Base-by-base conservation (phyloP, 1,284 basidiomycete species). In the Uromyces viciae-fabae region DNA sequence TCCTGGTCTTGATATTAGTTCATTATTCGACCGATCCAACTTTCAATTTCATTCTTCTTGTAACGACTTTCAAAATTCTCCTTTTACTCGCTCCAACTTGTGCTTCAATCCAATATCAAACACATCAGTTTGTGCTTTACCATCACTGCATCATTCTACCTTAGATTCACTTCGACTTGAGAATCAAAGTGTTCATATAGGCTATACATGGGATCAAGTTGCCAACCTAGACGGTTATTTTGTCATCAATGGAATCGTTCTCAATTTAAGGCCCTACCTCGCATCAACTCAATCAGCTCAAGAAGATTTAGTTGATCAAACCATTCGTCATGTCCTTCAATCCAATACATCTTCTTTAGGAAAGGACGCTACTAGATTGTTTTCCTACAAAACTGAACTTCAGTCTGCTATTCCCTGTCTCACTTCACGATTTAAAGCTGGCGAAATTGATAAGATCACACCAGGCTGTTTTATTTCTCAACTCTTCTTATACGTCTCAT, bases 371-470 rank as follows among this genome's bases (percentile, higher is more conserved):
- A 98, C 96, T 0, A 90, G 91, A 82, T 88, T 92, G 56, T 98
- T 95, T 86, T 91, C 90, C 86, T 92, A 90, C 86, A 90, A 89
- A 81, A 84, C 88, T n/a, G 90, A 90, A 79, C 89, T 92, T 83
- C 89, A 89, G 83, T 87, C 89, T 28, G 90, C 93, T 43, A 88
- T 94, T 31, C 88, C 90, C 40, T 98, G 97, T 87, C 88, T 98
- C 82, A 89, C 89, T 69, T 88, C 93, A 84, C 91, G 95, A 8
- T 98, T 96, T 86, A 90, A 90, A 75, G 95, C 95, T 0, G 97
- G 97, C 19, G 92, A 92, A 85, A 98, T 99, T 83, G 95, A 98
- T 89, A 98, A 98, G 87, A 89, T 97, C 85, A 92, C 95, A 0
- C 94, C 97, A 0, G 97, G 94, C 17, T 99, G 97, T 87, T 96